phyloP scores from a whole-genome alignment of 2,329 filamentous ascomycete species.

The Penicillium sp. region DNA sequence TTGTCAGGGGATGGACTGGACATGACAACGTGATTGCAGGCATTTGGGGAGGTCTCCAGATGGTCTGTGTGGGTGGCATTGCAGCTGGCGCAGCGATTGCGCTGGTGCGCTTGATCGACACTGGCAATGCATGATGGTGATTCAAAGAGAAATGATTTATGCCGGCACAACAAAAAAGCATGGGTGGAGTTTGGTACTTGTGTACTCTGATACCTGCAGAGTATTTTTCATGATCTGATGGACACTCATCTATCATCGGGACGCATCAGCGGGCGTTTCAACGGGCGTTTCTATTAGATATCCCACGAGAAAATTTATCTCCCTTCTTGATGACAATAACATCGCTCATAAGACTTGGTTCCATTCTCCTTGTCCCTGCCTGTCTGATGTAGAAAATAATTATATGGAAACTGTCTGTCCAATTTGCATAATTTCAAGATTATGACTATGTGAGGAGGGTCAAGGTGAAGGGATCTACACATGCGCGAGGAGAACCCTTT shows the following conservation, averaged over 20 bases:
- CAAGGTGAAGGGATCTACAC: no score
- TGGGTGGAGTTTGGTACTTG: conserved; percentile 4
- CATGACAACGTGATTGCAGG: conserved; percentile 56
- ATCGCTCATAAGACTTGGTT: background rate
- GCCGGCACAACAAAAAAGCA: conserved; percentile 14
- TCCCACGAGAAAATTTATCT: background rate
- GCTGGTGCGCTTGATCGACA: conserved; percentile 62
- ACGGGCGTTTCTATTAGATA: background rate
- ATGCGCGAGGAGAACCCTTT: no score
- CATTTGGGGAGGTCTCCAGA: conserved; percentile 65
- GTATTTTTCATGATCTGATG: background rate
- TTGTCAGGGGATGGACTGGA: conserved; percentile 51
- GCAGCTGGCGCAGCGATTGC: conserved; percentile 69
- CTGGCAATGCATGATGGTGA: conserved; percentile 13
- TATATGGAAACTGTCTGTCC: no score
- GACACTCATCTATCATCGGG: background rate
- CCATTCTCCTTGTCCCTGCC: no score
- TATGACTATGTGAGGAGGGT: no score
- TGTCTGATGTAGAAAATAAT: no score
- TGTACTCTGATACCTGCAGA: background rate
- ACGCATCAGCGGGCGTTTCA: conserved; percentile 11
- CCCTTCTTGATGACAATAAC: background rate
- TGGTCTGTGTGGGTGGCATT: conserved; percentile 65
- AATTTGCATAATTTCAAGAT: no score
- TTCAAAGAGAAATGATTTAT: conserved; percentile 5